A percentile compares a stretch with the other conserved stretches of the same genome.
Conservation (phyloP, 176 grass and related monocot genomes). For the Rhynchospora tenuis region DNA sequence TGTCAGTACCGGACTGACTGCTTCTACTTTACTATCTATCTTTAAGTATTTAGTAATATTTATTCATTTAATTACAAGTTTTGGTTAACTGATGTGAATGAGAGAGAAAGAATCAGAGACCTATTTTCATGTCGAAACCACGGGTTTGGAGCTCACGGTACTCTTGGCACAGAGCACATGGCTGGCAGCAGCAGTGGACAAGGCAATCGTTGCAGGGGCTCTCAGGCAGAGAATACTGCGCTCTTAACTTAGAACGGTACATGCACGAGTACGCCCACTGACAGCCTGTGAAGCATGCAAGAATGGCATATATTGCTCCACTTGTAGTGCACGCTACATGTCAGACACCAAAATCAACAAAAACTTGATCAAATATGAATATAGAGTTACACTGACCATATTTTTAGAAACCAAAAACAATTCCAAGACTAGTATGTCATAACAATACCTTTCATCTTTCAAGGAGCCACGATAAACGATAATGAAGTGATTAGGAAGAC, state of each 20-base stretch:
- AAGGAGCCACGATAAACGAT: too few species aligned
- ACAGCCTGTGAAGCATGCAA: slow-evolving; percentile 4
- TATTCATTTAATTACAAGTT: neutral
- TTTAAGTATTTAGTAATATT: neutral
- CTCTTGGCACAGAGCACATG: slow-evolving; percentile 58
- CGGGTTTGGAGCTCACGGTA: slow-evolving; percentile 53
- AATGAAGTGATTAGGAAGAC: too few species aligned
- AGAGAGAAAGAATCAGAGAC: slow-evolving; percentile 5
- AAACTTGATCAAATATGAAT: neutral
- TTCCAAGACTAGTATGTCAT: neutral
- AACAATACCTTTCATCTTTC: neutral
- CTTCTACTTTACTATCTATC: neutral
- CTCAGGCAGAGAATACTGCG: slow-evolving; percentile 37
- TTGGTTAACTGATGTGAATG: neutral
- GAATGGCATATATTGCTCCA: slow-evolving; percentile 32
- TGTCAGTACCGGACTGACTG: neutral
- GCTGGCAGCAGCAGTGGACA: slow-evolving; percentile 47
- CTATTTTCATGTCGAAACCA: slow-evolving; percentile 42
- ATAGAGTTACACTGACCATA: neutral
- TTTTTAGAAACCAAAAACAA: neutral
- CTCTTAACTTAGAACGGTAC: slow-evolving; percentile 51
- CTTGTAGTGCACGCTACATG: slow-evolving; percentile 32
- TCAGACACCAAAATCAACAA: neutral
- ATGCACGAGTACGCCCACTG: slow-evolving; percentile 38
- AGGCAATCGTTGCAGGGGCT: slow-evolving; percentile 58